Evolutionary conservation across 257 asterid genomes (phyloP).

Genomic region (Solanum rostratum): DNA sequence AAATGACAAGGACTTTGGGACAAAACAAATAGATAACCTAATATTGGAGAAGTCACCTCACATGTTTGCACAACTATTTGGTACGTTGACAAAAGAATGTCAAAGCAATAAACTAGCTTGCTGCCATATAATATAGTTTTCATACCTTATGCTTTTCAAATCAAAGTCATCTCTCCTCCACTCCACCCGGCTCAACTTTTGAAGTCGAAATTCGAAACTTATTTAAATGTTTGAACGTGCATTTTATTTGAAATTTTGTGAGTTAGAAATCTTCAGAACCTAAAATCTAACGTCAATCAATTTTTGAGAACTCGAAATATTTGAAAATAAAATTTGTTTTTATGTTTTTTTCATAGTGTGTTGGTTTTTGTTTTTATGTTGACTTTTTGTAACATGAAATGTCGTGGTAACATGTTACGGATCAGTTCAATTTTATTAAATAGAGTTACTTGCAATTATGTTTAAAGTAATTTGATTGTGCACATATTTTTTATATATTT

Average conservation of each 20-base stretch:
- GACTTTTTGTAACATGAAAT: too few species aligned
- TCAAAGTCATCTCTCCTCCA: not conserved
- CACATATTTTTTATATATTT: not conserved
- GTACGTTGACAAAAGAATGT: slow-evolving; percentile 30
- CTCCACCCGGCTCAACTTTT: not conserved
- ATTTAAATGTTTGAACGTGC: not conserved
- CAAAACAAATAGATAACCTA: slow-evolving; percentile 21
- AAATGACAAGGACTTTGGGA: not conserved
- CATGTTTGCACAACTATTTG: slow-evolving; percentile 17
- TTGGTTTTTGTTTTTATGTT: too few species aligned
- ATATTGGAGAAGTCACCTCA: slow-evolving; percentile 13
- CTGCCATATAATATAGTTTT: not conserved
- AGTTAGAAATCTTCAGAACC: not conserved
- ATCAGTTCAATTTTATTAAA: too few species aligned
- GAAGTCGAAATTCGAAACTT: not conserved
- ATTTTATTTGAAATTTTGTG: not conserved
- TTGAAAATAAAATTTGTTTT: not conserved
- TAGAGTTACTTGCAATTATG: not conserved
- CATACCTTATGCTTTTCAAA: not conserved
- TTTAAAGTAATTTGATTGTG: not conserved
- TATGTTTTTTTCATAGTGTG: too few species aligned
- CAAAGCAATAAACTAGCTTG: slow-evolving; percentile 3
- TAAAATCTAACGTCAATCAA: not conserved
- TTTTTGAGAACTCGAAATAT: not conserved
- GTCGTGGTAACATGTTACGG: not conserved